Evolutionary conservation across 306 rosid genomes (phyloP).

Genomic region (Prunus kanzakura): DNA sequence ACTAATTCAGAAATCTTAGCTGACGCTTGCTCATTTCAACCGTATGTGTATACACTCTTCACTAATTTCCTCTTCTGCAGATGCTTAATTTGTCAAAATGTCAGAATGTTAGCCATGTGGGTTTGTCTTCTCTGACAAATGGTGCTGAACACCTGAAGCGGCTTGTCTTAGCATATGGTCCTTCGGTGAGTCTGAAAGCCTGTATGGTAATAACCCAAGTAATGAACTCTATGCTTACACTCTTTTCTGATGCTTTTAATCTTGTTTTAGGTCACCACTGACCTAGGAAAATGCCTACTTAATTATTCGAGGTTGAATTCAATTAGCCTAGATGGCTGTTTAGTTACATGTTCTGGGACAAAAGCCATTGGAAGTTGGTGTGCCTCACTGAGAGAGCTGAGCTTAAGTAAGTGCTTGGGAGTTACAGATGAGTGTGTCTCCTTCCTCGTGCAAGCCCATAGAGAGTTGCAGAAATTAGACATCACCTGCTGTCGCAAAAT

Average conservation of each 20-base stretch:
- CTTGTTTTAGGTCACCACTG: constrained; percentile 48
- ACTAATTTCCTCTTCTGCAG: constrained; percentile 32
- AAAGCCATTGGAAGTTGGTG: constrained; percentile 44
- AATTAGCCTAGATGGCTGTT: constrained; percentile 56
- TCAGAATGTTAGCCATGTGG: constrained; percentile 52
- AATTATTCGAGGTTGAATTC: constrained; percentile 38
- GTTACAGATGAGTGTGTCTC: constrained; percentile 56
- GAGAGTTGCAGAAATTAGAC: constrained; percentile 48
- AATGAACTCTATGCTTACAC: background rate
- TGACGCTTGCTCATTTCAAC: background rate
- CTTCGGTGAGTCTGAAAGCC: constrained; percentile 47
- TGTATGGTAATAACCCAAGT: background rate
- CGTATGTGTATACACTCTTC: background rate
- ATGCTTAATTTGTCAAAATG: constrained; percentile 58
- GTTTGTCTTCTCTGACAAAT: constrained; percentile 51
- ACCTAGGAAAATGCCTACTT: constrained; percentile 51
- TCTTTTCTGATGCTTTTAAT: constrained; percentile 16
- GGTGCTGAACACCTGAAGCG: constrained; percentile 55
- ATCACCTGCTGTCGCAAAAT: constrained; percentile 57
- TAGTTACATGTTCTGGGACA: constrained; percentile 44
- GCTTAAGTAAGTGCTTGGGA: constrained; percentile 59
- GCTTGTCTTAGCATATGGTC: constrained; percentile 50
- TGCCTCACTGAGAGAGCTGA: constrained; percentile 55
- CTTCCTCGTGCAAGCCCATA: constrained; percentile 43
- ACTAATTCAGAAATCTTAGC: background rate